phyloP scores from a whole-genome alignment of 164 flowering plant genomes.

The Buxus sempervirens region DNA sequence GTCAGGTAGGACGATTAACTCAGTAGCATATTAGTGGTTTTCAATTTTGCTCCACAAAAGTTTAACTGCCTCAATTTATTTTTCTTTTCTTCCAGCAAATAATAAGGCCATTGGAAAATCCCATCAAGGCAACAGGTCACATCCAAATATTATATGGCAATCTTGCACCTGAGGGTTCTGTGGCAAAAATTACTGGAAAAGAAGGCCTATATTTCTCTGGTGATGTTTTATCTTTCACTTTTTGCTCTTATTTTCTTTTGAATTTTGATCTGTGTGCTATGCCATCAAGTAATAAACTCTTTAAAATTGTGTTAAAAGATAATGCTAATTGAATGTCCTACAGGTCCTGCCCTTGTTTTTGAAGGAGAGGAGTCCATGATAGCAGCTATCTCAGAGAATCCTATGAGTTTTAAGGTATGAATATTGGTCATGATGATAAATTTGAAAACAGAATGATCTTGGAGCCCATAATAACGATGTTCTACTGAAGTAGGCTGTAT shows the following conservation, averaged over 20 bases:
- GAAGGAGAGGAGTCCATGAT: slow-evolving; percentile 98
- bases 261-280: slow-evolving; percentile 3
- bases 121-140: slow-evolving; percentile 92
- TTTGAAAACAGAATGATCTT: neutral
- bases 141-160: slow-evolving; percentile 89
- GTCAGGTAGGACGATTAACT: slow-evolving; percentile 52
- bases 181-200: slow-evolving; percentile 97
- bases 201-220: slow-evolving; percentile 95
- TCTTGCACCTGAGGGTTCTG: slow-evolving; percentile 96
- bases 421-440: neutral
- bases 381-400: slow-evolving; percentile 75
- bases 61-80: neutral
- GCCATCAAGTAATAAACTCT: neutral
- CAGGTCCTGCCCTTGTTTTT: slow-evolving; percentile 96
- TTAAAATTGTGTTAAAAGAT: no score
- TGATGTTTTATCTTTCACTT: slow-evolving; percentile 21
- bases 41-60: neutral
- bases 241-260: slow-evolving; percentile 1
- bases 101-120: slow-evolving; percentile 69
- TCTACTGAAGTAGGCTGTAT: neutral
- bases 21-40: neutral
- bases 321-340: neutral
- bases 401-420: slow-evolving; percentile 77
- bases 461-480: neutral
- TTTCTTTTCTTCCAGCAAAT: slow-evolving; percentile 52